Evolutionary conservation across 1,139 yeast genomes (phyloP), one percentile per base, ranked within the genome.

Genomic region (Yamadazyma mexicana): DNA sequence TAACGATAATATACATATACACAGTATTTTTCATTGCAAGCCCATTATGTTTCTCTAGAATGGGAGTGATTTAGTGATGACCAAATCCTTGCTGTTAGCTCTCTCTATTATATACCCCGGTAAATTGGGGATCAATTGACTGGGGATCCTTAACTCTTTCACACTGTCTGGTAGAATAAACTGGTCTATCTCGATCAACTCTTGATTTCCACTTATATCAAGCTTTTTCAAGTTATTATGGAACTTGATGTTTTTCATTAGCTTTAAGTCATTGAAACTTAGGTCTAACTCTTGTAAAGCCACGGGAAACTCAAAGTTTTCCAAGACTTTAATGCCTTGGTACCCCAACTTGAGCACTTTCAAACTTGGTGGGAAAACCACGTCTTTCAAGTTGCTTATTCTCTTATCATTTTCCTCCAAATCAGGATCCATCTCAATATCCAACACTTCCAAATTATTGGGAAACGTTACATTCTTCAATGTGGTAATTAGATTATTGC

Each of bases 381-480:
- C 74, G 46, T 72, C 77, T 45, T 69, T 71, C 35, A 72, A 55
- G 4, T 74, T 65, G 2, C 73, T 67, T 17, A 72, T 59, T 42
- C 66, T 66, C 46, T 69, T 72, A 39, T 72, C 77, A 46, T 63
- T 62, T 12, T 68, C 75, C 32, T 67, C 70, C 14, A 53, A 47
- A 33, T 66, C 65, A 1, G 75, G 75, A 36, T 70, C 73, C 67
- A 68, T 68, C 36, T 69, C 73, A 22, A 72, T 43, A 43, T 72
- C 76, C 36, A 72, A 55, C 4, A 69, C 61, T 45, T 69, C 69
- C 18, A 72, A 53, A 1, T 63, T 50, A 1, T 58, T 41, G 0
- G 77, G 77, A 43, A 72, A 71, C 20, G 54, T 57, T 4, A 72
- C 76, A 48, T 72, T 72, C 41, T 71, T 72, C 37, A 72, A 55